phyloP scores from a whole-genome alignment of 75 land plant species.

The Selaginella tamariscina region DNA sequence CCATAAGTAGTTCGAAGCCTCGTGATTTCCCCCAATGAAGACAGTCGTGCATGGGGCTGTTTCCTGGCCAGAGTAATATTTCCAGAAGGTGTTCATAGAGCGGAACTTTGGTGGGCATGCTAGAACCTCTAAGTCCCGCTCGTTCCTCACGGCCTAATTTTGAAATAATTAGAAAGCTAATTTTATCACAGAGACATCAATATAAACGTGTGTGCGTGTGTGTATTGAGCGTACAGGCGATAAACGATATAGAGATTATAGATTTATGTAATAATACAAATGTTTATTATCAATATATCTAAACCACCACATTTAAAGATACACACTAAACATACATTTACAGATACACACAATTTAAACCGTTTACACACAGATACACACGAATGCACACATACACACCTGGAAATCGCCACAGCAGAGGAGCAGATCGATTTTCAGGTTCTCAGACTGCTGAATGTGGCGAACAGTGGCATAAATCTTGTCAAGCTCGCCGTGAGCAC shows the following conservation, averaged over 20 bases:
- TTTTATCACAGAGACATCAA: too few species aligned
- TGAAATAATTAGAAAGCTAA: neutral
- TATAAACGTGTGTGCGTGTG: too few species aligned
- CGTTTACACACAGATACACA: too few species aligned
- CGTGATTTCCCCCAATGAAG: slow-evolving; percentile 93
- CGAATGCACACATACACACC: slow-evolving; percentile 23
- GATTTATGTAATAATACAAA: too few species aligned
- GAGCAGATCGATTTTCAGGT: slow-evolving; percentile 78
- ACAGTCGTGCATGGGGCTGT: slow-evolving; percentile 76
- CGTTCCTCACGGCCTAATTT: slow-evolving; percentile 78
- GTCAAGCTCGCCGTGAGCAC: slow-evolving; percentile 93
- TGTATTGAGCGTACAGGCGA: too few species aligned
- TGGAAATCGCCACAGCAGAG: slow-evolving; percentile 96
- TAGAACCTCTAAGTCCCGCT: slow-evolving; percentile 55
- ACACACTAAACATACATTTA: too few species aligned
- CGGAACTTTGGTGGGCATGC: slow-evolving; percentile 56
- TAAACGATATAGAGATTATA: too few species aligned
- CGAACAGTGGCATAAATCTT: slow-evolving; percentile 65
- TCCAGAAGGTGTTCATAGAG: slow-evolving; percentile 79
- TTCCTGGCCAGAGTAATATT: slow-evolving; percentile 78
- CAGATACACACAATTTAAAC: too few species aligned
- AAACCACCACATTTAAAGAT: too few species aligned
- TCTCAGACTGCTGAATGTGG: slow-evolving; percentile 43
- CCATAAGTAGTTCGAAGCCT: slow-evolving; percentile 94
- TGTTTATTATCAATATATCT: too few species aligned